Base-by-base conservation (phyloP, 139 green algal genomes). In the Chlamydomonas incerta region DNA sequence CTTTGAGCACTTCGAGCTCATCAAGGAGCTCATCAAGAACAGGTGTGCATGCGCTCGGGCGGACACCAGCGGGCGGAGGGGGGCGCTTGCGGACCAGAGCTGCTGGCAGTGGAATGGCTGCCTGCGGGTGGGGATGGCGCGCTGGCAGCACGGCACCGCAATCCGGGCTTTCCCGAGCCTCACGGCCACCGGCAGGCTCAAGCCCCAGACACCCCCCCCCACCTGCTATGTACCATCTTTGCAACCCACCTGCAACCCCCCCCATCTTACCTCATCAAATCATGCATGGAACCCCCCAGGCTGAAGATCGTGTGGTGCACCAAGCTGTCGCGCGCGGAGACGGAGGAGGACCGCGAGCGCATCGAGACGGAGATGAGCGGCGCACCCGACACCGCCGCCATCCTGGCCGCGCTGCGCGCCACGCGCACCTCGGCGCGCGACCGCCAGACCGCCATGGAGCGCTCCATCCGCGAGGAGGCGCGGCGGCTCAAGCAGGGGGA, bases 251-350 rank as follows among this genome's bases (percentile, higher is more conserved):
- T 55, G 6, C 68, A 11, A 29, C 34, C 34, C 34, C 3, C 72
- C 50, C 41, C 21, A 62, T 58, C 46, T 23, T 60, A 21, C 46
- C 17, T 29, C 14, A 10, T 28, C 41, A 80, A 11, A 80, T 31
- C 31, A 8, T 33, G 31, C 3, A 34, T 57, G n/a, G n/a, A n/a
- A n/a, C 46, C 21, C 63, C 47, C 6, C 83, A 88, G 96, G 62
- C 75, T 95, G 31, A 95, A 93, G 81, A 92, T 99, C 34, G 98
- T 99, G 82, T 99, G 97, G 96, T 99, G 98, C 93, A 99, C 94
- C 55, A 89, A 90, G 80, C 93, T 99, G n/a, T 87, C 73, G 17
- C 80, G 88, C 52, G 85, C 88, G 3, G 74, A 90, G 80, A 81
- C 81, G 80, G 96, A 98, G 20, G 91, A 93, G 20, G 95, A 98